phyloP scores from a whole-genome alignment of 2,329 filamentous ascomycete species.

The Lachnellula hyalina region DNA sequence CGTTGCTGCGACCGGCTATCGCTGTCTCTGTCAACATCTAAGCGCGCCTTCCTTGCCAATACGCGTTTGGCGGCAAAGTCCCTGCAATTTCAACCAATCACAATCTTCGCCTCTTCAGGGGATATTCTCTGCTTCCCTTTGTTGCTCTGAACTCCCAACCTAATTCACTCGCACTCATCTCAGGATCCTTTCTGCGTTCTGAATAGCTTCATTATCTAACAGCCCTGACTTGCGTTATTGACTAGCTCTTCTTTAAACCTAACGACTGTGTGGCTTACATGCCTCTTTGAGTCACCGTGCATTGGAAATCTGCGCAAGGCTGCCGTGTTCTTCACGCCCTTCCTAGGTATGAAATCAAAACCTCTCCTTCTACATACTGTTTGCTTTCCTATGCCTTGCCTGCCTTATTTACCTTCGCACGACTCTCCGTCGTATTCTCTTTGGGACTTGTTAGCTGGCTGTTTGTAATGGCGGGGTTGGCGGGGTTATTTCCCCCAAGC shows the following conservation, averaged over 20 bases:
- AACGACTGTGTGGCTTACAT: neutral
- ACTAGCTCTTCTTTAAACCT: neutral
- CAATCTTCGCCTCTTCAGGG: neutral
- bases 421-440: neutral
- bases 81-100: neutral
- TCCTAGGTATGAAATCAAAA: slow-evolving; percentile 6
- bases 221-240: neutral
- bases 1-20: too few species aligned
- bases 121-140: neutral
- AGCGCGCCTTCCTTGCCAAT: too few species aligned
- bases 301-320: slow-evolving; percentile 11
- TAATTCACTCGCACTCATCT: too few species aligned
- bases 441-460: neutral
- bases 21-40: too few species aligned
- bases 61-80: too few species aligned
- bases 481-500: slow-evolving; percentile 6
- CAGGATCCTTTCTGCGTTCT: too few species aligned
- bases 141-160: neutral
- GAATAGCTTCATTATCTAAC: neutral
- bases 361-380: neutral
- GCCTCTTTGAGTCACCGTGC: slow-evolving; percentile 9
- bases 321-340: slow-evolving; percentile 6
- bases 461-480: slow-evolving; percentile 9
- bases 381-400: neutral
- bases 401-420: neutral